These are phyloP conservation scores for Botrytis squamosa DNA, from an alignment of 2,329 filamentous ascomycete genomes.

Conservation along the genomic window DNA sequence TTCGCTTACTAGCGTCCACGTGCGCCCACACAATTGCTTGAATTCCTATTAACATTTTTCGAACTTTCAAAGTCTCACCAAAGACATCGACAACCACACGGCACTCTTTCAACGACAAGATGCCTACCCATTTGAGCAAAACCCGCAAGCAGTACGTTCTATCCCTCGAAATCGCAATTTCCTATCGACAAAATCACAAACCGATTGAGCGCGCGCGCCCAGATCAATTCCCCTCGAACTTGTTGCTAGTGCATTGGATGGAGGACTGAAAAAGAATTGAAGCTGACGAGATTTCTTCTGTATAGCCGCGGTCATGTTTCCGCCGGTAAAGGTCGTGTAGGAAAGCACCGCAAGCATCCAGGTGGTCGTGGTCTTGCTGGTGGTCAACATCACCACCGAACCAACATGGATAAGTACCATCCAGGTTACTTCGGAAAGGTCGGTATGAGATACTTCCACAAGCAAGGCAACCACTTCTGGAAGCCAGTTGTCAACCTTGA, in stretches of 20 bases:
- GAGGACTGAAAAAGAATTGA: constrained; percentile 15
- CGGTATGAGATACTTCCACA: constrained; percentile 96
- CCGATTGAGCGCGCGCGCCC: constrained; percentile 17
- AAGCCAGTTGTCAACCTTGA: constrained; percentile 98
- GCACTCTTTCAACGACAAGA: constrained; percentile 48
- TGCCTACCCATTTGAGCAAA: constrained; percentile 74
- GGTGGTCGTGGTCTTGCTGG: constrained; percentile 86
- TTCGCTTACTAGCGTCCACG: constrained; percentile 19
- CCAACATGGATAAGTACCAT: constrained; percentile 90
- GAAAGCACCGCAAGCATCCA: constrained; percentile 95
- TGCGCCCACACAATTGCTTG: constrained; percentile 9
- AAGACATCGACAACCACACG: constrained; percentile 31
- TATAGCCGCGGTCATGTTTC: constrained; percentile 92
- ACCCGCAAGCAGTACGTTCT: constrained; percentile 73
- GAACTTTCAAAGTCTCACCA: not conserved
- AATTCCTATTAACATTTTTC: constrained; percentile 10
- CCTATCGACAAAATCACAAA: constrained; percentile 15
- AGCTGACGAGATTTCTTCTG: constrained; percentile 36
- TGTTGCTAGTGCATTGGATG: constrained; percentile 6
- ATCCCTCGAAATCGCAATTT: constrained; percentile 14
- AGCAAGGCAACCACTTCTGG: constrained; percentile 94
- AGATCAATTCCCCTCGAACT: constrained; percentile 12
- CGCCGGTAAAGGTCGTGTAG: constrained; percentile 96
- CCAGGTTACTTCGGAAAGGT: constrained; percentile 99
- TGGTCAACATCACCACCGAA: constrained; percentile 98